Base-by-base conservation (phyloP, 345 rosid species). In the Sonneratia alba region DNA sequence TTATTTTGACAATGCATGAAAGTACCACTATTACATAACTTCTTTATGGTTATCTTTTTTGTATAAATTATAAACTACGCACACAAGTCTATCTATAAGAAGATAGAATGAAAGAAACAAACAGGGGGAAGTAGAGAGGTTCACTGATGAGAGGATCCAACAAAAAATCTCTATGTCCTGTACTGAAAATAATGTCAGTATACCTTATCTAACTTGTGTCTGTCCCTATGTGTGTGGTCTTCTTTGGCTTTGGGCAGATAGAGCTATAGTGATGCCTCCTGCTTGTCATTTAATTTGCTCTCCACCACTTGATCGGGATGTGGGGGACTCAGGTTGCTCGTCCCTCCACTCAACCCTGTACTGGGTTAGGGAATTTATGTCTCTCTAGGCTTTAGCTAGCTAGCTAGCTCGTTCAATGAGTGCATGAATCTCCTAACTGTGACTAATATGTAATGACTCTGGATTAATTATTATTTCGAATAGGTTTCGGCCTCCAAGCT, bases 401-500 rank as follows among this genome's bases (percentile, higher is more conserved):
- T 27, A 27, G 32, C 32, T 56, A 56, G 62, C 62, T 56, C 62
- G n/a, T 56, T 56, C 24, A 56, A 27, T 27, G 32, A 27, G 32
- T 27, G 32, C 32, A 1, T 27, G 32, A 27, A 27, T 27, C 32
- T 27, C 32, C 32, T 27, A 27, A 27, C 32, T 42, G 45, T 42
- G 6, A 55, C 22, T 16, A 53, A 55, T 49, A 1, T 55, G 45
- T 42, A 42, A 42, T 42, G 45, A 42, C 10, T 5, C 1, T 42
- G 45, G 45, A 9, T 62, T 62, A 27, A 62, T 47, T 47, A 24
- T 62, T 69, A 21, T 24, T 32, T 7, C n/a, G 13, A 24, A 2
- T 13, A 91, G 98, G 87, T 80, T 8, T 84, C 92, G 36, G 88
- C 96, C 66, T 87, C 97, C 6, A 91, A 78, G 72, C 89, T 89